Base-by-base conservation (phyloP, 2,329 filamentous ascomycete genomes). In the Cytospora chrysosperma region DNA sequence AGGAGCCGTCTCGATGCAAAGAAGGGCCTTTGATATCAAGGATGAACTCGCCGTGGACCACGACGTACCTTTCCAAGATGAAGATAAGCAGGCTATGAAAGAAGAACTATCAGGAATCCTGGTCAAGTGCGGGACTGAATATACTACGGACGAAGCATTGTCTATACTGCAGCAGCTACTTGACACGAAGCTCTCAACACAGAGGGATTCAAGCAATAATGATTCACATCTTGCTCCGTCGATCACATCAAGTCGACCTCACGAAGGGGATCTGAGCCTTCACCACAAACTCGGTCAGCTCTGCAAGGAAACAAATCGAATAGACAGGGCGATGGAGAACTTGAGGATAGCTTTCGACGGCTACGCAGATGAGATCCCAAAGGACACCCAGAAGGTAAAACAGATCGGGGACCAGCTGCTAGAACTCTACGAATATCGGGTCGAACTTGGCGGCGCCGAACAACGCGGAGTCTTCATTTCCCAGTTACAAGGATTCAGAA, bases 281-380 rank as follows among this genome's bases (percentile, higher is more conserved):
- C 63, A 58, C n/a, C 49, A 37, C 10, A 62, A 62, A 15, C 24
- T 65, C 6, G 63, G 59, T 12, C 26, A 51, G n/a, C 55, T 59
- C 5, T 65, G 51, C 55, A 65, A 65, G 55, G 59, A 62, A 2
- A 62, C 32, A 15, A 4, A 21, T 7, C 59, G 47, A 21, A 27
- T 59, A 30, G 51, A 55, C 4, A n/a, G 4, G 3, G 59, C 63
- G 4, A 47, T 59, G 59, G n/a, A 30, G 8, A 37, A 37, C 2
- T 17, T 65, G 17, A 65, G 56, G 2, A 52, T 17, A n/a, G 50
- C 50, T 2, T 65, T 62, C 43, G 24, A 55, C 34, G 43, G 30
- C 2, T 57, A 56, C 24, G 30, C 30, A 13, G 37, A 59, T 21
- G 50, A 55, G 10, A 21, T 6, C 0, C 55, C 55, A 0, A 30